Evolutionary conservation across 495 filamentous ascomycete genomes (phyloP).

Genomic region (Trypethelium eluteriae): DNA sequence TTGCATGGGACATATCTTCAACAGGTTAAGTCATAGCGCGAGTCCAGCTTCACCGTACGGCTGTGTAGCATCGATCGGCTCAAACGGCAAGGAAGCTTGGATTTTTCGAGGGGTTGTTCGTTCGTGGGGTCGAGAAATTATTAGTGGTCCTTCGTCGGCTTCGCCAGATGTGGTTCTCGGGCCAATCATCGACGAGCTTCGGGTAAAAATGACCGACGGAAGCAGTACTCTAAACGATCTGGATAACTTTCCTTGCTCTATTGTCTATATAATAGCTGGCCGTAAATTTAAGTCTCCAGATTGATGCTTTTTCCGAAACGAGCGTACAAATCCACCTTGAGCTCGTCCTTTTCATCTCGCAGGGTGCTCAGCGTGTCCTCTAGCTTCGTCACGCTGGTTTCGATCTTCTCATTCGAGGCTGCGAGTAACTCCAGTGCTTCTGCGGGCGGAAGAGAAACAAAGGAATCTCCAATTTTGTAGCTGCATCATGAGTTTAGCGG

Average conservation of each 20-base stretch:
- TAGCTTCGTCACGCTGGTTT: constrained; percentile 63
- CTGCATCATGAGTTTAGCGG: constrained; percentile 40
- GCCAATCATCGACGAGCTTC: constrained; percentile 2
- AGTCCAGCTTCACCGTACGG: background rate
- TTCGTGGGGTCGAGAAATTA: constrained; percentile 9
- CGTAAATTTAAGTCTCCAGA: constrained; percentile 63
- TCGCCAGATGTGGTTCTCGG: background rate
- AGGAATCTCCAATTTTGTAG: constrained; percentile 94
- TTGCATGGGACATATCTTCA: background rate
- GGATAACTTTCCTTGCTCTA: background rate
- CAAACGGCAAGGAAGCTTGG: constrained; percentile 3
- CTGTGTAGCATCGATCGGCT: background rate
- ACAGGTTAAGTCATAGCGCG: too few species aligned
- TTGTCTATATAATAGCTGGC: background rate
- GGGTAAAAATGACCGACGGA: constrained; percentile 2
- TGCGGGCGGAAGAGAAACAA: constrained; percentile 72
- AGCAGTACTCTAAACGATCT: background rate
- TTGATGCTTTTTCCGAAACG: constrained; percentile 94
- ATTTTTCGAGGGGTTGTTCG: background rate
- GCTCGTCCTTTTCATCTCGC: constrained; percentile 73
- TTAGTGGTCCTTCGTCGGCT: background rate
- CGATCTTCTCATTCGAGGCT: constrained; percentile 59
- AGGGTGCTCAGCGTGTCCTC: constrained; percentile 67
- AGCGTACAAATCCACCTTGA: constrained; percentile 88
- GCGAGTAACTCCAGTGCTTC: constrained; percentile 81